These are phyloP conservation scores for Babesia gibsoni DNA, from an alignment of 169 alveolate genomes.

Conservation along the genomic window DNA sequence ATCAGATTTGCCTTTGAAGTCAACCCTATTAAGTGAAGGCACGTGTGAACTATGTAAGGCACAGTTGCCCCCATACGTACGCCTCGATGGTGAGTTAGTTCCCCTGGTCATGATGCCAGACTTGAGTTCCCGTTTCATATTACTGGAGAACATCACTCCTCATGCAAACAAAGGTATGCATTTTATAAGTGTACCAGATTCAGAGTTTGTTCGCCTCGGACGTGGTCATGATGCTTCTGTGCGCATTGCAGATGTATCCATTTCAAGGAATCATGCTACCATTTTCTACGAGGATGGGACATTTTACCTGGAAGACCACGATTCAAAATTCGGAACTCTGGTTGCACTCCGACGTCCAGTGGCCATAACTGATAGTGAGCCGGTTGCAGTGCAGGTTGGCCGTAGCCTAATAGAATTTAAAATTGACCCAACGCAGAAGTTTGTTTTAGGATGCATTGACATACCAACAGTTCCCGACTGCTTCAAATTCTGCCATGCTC, in stretches of 20 bases:
- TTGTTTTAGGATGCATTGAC: slow-evolving; percentile 32
- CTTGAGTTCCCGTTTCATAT: slow-evolving; percentile 84
- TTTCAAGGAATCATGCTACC: slow-evolving; percentile 95
- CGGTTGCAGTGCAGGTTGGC: slow-evolving; percentile 76
- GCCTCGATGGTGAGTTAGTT: slow-evolving; percentile 72
- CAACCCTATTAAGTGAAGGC: slow-evolving; percentile 73
- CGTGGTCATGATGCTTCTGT: slow-evolving; percentile 98
- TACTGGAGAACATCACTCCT: slow-evolving; percentile 84
- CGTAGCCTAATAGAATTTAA: slow-evolving; percentile 70
- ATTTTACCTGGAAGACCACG: slow-evolving; percentile 92
- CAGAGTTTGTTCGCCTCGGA: slow-evolving; percentile 86
- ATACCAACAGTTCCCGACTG: slow-evolving; percentile 42
- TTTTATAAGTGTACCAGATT: slow-evolving; percentile 76
- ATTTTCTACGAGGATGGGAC: slow-evolving; percentile 86
- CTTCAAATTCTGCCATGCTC: slow-evolving; percentile 17
- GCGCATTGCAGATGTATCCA: slow-evolving; percentile 96
- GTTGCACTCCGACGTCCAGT: slow-evolving; percentile 84
- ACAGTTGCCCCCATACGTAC: slow-evolving; percentile 74
- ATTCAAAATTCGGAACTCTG: slow-evolving; percentile 97
- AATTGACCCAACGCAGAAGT: slow-evolving; percentile 59
- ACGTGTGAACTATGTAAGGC: slow-evolving; percentile 85
- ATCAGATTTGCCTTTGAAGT: slow-evolving; percentile 39
- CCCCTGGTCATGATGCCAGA: slow-evolving; percentile 80
- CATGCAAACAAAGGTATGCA: slow-evolving; percentile 77
- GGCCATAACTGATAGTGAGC: slow-evolving; percentile 56